A percentile compares a stretch with the other conserved stretches of the same genome.
Evolutionary conservation across 2,329 filamentous ascomycete species (phyloP).

Genomic region (Torrubiella hemipterigena): DNA sequence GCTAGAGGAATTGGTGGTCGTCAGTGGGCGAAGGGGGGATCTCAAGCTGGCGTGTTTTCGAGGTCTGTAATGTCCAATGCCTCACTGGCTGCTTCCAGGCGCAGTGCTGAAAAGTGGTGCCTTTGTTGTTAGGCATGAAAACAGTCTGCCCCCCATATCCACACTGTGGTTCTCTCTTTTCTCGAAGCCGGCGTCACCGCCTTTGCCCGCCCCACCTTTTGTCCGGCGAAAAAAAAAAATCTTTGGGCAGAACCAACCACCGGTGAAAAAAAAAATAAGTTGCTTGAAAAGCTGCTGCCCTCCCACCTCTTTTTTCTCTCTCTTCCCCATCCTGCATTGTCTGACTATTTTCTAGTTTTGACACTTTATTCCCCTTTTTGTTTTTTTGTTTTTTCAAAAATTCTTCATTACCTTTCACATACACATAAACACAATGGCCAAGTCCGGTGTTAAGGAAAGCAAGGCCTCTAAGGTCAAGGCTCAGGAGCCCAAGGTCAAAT

Average conservation of each 20-base stretch:
- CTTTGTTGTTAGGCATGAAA: too few species aligned
- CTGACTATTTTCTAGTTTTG: slow-evolving; percentile 6
- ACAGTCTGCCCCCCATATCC: too few species aligned
- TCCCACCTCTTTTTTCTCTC: slow-evolving; percentile 6
- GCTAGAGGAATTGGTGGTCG: too few species aligned
- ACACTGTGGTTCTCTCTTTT: slow-evolving; percentile 6
- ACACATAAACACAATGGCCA: slow-evolving; percentile 43
- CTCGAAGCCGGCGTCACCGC: slow-evolving; percentile 20
- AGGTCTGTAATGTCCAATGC: too few species aligned
- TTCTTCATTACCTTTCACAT: slow-evolving; percentile 6
- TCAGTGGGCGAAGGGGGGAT: too few species aligned
- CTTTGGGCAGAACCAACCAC: slow-evolving; percentile 13
- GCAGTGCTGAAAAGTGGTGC: too few species aligned
- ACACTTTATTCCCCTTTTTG: slow-evolving; percentile 9
- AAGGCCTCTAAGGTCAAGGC: slow-evolving; percentile 52
- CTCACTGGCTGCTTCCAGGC: too few species aligned
- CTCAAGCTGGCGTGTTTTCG: too few species aligned
- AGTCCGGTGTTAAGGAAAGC: slow-evolving; percentile 47
- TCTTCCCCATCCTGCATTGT: slow-evolving; percentile 8
- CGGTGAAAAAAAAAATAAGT: slow-evolving; percentile 14
- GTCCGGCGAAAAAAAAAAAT: slow-evolving; percentile 20
- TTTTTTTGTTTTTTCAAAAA: slow-evolving; percentile 7
- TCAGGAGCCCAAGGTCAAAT: slow-evolving; percentile 53
- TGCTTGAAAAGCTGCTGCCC: too few species aligned
- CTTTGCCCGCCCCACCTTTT: slow-evolving; percentile 19